Evolutionary conservation across 371 early-diverging fungal genomes (phyloP).

Genomic region (Syncephalis plumigaleata): DNA sequence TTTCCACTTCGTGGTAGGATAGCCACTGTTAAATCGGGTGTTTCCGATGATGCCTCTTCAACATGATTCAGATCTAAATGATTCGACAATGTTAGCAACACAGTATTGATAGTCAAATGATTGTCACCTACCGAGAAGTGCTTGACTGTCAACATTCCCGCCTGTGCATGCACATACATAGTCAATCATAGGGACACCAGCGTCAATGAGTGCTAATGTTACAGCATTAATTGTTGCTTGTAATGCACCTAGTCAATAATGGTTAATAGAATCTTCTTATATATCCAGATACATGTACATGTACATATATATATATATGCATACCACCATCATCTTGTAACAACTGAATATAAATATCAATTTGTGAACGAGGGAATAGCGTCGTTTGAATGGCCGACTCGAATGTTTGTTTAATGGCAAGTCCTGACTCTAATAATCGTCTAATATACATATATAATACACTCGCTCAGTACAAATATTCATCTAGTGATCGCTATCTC

Average conservation of each 20-base stretch:
- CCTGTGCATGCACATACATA: slow-evolving; percentile 92
- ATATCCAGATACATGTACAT: not conserved
- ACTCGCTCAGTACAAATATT: not conserved
- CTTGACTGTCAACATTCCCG: slow-evolving; percentile 63
- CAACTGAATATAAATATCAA: slow-evolving; percentile 80
- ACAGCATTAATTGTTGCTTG: slow-evolving; percentile 86
- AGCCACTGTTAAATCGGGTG: slow-evolving; percentile 81
- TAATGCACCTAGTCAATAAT: slow-evolving; percentile 21
- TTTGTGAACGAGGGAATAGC: slow-evolving; percentile 72
- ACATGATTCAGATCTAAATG: slow-evolving; percentile 62
- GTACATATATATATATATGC: not conserved
- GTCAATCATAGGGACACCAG: slow-evolving; percentile 92
- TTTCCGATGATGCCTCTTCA: slow-evolving; percentile 66
- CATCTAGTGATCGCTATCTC: no score
- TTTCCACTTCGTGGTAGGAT: slow-evolving; percentile 67
- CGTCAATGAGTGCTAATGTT: slow-evolving; percentile 89
- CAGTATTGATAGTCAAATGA: not conserved
- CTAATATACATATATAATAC: slow-evolving; percentile 12
- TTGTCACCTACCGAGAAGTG: slow-evolving; percentile 48
- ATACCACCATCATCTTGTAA: slow-evolving; percentile 85
- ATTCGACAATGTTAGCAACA: not conserved
- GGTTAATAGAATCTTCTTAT: not conserved
- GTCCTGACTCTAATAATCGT: slow-evolving; percentile 69
- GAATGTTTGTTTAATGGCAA: slow-evolving; percentile 75
- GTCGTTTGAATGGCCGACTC: slow-evolving; percentile 67